A percentile compares a stretch with the other conserved stretches of the same genome.
phyloP scores from a whole-genome alignment of 108 stramenopile genomes.

The Phaeodactylum tricornutum region DNA sequence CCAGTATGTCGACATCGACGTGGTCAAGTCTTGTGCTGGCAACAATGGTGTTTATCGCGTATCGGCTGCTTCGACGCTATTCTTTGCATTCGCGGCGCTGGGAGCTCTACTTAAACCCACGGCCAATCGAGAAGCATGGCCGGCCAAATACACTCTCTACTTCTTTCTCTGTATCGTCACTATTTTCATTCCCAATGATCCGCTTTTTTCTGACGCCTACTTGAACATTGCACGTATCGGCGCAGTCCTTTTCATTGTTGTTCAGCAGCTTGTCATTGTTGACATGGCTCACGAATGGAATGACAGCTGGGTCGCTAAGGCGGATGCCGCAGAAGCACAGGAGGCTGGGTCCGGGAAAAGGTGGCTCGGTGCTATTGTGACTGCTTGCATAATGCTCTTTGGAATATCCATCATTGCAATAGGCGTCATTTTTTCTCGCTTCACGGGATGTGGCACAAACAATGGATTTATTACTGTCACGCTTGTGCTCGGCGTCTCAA shows the following conservation, averaged over 20 bases:
- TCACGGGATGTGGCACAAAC: constrained; percentile 66
- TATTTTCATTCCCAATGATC: constrained; percentile 73
- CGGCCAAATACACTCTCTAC: constrained; percentile 72
- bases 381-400: constrained; percentile 55
- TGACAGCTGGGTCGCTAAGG: constrained; percentile 71
- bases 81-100: constrained; percentile 58
- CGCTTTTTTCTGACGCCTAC: constrained; percentile 54
- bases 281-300: constrained; percentile 87
- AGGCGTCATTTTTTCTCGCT: constrained; percentile 67
- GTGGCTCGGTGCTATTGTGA: constrained; percentile 76
- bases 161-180: constrained; percentile 43
- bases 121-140: constrained; percentile 77
- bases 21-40: constrained; percentile 54
- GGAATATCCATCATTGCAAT: constrained; percentile 52
- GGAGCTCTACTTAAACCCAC: constrained; percentile 53
- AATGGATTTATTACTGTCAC: constrained; percentile 81
- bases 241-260: constrained; percentile 54
- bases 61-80: constrained; percentile 38
- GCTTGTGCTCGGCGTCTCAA: constrained; percentile 40
- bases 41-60: constrained; percentile 72
- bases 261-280: constrained; percentile 76
- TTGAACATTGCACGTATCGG: constrained; percentile 65
- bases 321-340: constrained; percentile 56
- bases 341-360: constrained; percentile 59
- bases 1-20: constrained; percentile 14